A percentile compares a stretch with the other conserved stretches of the same genome.
Evolutionary conservation across 805 yeast genomes (phyloP).

Genomic region (Yarrowia sp.): DNA sequence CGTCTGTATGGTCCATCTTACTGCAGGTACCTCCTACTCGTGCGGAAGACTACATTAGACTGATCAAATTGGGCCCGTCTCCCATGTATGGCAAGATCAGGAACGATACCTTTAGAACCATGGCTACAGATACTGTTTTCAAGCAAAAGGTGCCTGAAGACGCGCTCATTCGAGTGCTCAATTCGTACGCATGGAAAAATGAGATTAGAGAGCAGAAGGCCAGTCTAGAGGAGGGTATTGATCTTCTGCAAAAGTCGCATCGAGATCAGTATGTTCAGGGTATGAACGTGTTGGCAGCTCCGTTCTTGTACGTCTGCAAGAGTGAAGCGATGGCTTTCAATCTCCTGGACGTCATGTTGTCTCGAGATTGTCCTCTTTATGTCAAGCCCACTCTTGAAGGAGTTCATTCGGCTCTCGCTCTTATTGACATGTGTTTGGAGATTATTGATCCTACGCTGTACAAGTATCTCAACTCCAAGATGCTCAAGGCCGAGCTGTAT

Average conservation of each 20-base stretch:
- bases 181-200: constrained; percentile 64
- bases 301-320: constrained; percentile 74
- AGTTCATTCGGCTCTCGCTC: constrained; percentile 73
- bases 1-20: constrained; percentile 82
- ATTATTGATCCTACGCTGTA: constrained; percentile 76
- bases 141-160: constrained; percentile 72
- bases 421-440: constrained; percentile 76
- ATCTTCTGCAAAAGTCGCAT: constrained; percentile 23
- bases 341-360: constrained; percentile 67
- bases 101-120: constrained; percentile 85
- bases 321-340: constrained; percentile 88
- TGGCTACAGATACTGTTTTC: constrained; percentile 74
- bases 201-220: constrained; percentile 27
- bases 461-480: constrained; percentile 63
- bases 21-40: constrained; percentile 66
- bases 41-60: constrained; percentile 61
- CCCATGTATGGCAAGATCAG: constrained; percentile 70
- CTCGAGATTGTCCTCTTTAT: constrained; percentile 74
- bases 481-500: constrained; percentile 82
- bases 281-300: constrained; percentile 85
- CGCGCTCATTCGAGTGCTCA: constrained; percentile 69
- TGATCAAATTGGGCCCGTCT: constrained; percentile 65
- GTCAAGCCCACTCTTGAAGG: constrained; percentile 79
- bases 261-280: constrained; percentile 82
- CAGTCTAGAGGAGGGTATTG: constrained; percentile 18